Base-by-base conservation (phyloP, 2,329 filamentous ascomycete genomes). In the Hypomyces rosellus region DNA sequence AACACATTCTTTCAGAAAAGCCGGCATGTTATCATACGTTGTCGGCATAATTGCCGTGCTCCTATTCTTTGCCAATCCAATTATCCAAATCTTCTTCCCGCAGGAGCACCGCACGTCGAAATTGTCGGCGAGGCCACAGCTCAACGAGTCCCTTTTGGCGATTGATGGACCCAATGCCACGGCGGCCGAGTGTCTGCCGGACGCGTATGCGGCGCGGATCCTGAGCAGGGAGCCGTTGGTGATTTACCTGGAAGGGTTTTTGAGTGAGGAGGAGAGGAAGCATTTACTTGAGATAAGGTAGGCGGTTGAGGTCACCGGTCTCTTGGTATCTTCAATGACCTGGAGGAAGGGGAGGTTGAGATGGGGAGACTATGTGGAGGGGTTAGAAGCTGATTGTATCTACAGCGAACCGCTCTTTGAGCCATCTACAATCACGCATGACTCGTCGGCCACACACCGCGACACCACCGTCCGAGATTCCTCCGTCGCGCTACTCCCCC, bases 231-330 rank as follows among this genome's bases (percentile, higher is more conserved):
- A 73, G 49, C 77, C 78, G 16, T 60, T 81, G 36, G 74, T 81
- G 2, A 58, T 81, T 4, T 81, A 81, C 53, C 63, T 81, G 12
- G 75, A 79, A 62, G 66, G 71, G 15, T 81, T 81, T 55, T 55
- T 81, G 48, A 69, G 65, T 13, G 53, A 56, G 8, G 63, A 62
- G 4, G 77, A 81, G 60, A 68, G 71, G 45, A 53, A 56, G 33
- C 73, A 78, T 56, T 60, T 81, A 16, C 63, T 79, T 2, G 70
- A 76, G 14, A 73, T 78, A 39, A 78, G 76, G 77, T 79, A 46
- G n/a, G 50, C n/a, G 62, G 5, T 7, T 12, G 18, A 20, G 30
- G 34, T n/a, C 3, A 5, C n/a, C 7, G 41, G 20, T 20, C 33
- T 37, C 43, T 48, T 52, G 9, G 9, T 30, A 30, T 11, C 6